Percentiles rank a stretch among this genome's conserved stretches.
phyloP scores from a whole-genome alignment of 176 grass and related monocot species.

The Bolboschoenus planiculmis region DNA sequence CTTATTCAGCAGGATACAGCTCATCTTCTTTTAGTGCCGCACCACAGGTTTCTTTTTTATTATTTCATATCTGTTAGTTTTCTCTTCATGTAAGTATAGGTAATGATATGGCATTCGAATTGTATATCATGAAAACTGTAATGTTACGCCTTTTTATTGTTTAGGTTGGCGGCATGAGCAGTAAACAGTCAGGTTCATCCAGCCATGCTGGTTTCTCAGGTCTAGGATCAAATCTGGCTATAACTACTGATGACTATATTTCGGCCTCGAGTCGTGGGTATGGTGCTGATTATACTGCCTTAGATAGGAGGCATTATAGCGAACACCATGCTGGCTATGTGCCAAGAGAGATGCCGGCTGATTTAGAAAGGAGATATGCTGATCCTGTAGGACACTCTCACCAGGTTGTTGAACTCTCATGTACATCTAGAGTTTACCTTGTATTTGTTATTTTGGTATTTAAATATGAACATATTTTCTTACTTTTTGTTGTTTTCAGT shows the following conservation, averaged over 20 bases:
- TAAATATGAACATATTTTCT: conserved; percentile 9
- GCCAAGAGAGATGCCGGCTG: conserved; percentile 57
- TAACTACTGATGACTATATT: conserved; percentile 74
- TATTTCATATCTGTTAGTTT: neutral
- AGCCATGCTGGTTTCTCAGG: conserved; percentile 40
- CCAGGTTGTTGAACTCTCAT: conserved; percentile 29
- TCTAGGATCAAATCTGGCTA: conserved; percentile 51
- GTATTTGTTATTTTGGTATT: conserved; percentile 1
- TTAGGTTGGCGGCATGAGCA: conserved; percentile 72
- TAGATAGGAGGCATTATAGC: conserved; percentile 78
- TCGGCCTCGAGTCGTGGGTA: conserved; percentile 62
- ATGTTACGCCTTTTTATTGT: conserved; percentile 10
- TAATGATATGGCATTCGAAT: neutral
- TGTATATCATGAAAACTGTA: neutral
- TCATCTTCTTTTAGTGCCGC: conserved; percentile 29
- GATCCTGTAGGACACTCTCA: conserved; percentile 51
- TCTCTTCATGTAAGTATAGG: neutral
- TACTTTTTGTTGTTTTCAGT: neutral
- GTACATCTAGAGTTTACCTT: neutral
- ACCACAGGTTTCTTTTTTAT: conserved; percentile 45
- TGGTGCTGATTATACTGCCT: conserved; percentile 50
- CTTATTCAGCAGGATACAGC: conserved; percentile 61
- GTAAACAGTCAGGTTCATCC: conserved; percentile 64
- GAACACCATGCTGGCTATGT: conserved; percentile 68
- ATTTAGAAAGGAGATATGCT: conserved; percentile 87